Evolutionary conservation across 2,329 filamentous ascomycete species (phyloP).

Genomic region (Alternaria sp.): DNA sequence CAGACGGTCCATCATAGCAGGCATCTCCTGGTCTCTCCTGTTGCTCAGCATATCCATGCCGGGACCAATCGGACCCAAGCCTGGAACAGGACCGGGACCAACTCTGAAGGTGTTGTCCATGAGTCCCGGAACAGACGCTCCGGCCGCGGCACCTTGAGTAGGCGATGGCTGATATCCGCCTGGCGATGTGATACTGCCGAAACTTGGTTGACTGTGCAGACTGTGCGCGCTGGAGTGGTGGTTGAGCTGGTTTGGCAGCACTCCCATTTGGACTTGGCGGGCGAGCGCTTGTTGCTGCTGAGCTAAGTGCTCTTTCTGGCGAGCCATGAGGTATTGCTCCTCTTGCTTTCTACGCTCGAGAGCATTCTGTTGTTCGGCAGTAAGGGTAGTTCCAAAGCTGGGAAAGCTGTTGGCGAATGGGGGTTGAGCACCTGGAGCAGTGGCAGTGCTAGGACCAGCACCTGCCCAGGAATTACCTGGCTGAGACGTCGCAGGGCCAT

Average conservation of each 20-base stretch:
- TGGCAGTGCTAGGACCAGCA: slow-evolving; percentile 41
- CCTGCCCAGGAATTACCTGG: slow-evolving; percentile 57
- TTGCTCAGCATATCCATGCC: slow-evolving; percentile 55
- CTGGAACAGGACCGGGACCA: slow-evolving; percentile 45
- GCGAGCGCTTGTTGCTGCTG: slow-evolving; percentile 81
- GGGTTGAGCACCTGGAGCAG: slow-evolving; percentile 65
- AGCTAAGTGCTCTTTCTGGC: slow-evolving; percentile 91
- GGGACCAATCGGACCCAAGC: slow-evolving; percentile 56
- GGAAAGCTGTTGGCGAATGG: slow-evolving; percentile 94
- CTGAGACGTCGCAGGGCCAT: slow-evolving; percentile 73
- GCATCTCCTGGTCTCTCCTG: slow-evolving; percentile 75
- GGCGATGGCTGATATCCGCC: slow-evolving; percentile 71
- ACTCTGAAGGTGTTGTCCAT: slow-evolving; percentile 68
- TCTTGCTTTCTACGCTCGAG: slow-evolving; percentile 96
- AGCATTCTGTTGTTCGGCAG: slow-evolving; percentile 97
- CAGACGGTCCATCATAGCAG: slow-evolving; percentile 70
- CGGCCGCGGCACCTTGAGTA: slow-evolving; percentile 61
- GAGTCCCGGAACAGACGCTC: slow-evolving; percentile 65
- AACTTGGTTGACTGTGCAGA: slow-evolving; percentile 95
- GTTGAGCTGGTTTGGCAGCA: slow-evolving; percentile 72
- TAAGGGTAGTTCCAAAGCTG: slow-evolving; percentile 94
- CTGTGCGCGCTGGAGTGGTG: slow-evolving; percentile 96
- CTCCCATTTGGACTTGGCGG: slow-evolving; percentile 70
- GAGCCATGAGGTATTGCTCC: slow-evolving; percentile 95
- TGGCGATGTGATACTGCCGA: slow-evolving; percentile 92